Conservation (phyloP, 176 grass and related monocot species). For the Aegilops longissima region DNA sequence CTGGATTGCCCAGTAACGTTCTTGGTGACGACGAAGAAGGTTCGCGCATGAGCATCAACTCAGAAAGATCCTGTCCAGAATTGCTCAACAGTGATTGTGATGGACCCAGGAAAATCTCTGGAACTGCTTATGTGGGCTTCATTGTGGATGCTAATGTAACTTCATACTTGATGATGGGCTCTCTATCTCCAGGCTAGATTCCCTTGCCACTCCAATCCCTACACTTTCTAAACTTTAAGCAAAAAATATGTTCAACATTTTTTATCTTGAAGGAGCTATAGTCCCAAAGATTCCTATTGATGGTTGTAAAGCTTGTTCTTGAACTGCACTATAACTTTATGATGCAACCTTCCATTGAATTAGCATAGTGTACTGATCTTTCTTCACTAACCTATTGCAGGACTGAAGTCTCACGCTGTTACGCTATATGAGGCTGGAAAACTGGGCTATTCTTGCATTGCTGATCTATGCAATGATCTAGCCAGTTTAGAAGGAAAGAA, state of each 20-base stretch:
- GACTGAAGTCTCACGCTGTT: slow-evolving; percentile 88
- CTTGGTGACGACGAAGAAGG: slow-evolving; percentile 67
- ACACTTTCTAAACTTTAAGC: not conserved
- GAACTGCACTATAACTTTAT: slow-evolving; percentile 2
- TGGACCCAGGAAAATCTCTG: slow-evolving; percentile 52
- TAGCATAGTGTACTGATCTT: slow-evolving; percentile 3
- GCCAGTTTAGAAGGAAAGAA: slow-evolving; percentile 84
- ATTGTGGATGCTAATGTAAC: slow-evolving; percentile 97
- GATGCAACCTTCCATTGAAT: not conserved
- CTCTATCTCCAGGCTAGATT: slow-evolving; percentile 84
- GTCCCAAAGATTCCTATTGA: not conserved
- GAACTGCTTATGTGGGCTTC: slow-evolving; percentile 74
- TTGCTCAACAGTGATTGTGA: slow-evolving; percentile 52
- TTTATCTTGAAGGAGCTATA: not conserved
- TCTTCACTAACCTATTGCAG: slow-evolving; percentile 44
- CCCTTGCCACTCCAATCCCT: not conserved
- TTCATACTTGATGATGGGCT: slow-evolving; percentile 99
- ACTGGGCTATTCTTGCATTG: slow-evolving; percentile 82
- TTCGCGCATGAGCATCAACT: slow-evolving; percentile 54
- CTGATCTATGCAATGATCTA: slow-evolving; percentile 77
- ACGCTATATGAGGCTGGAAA: slow-evolving; percentile 96
- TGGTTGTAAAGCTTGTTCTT: not conserved
- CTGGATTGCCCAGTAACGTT: slow-evolving; percentile 47
- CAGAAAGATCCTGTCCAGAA: slow-evolving; percentile 65
- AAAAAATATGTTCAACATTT: not conserved